Evolutionary conservation across 1,284 basidiomycete genomes (phyloP), one percentile per base, ranked within the genome.

Genomic region (Malassezia slooffiae): DNA sequence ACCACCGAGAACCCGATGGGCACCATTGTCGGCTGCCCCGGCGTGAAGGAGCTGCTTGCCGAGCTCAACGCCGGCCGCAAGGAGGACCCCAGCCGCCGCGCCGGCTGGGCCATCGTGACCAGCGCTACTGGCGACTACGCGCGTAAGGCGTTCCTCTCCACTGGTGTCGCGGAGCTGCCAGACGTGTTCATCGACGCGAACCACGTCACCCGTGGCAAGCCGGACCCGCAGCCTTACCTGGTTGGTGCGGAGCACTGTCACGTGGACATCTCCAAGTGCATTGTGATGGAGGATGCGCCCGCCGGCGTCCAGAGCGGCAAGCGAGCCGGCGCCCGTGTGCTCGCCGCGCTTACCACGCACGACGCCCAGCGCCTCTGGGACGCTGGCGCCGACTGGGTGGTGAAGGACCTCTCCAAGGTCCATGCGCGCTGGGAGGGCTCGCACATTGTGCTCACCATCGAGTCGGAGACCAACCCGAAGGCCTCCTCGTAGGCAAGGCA

Each of bases 31-130:
- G 62, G 62, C n/a, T 55, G 66, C 47, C 66, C 66, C 0, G 66
- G 66, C 15, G 64, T 62, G 5, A 58, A 55, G 34, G 39, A 54
- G 15, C 50, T 69, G 24, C 41, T 69, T 4, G 15, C 35, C 4
- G 51, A 65, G 42, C 54, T 63, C 48, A 64, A 60, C 45, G 24
- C 23, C 2, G 42, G 44, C 3, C 9, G 17, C 2, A n/a, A 34
- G 5, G 44, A 43, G 6, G 19, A 43, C 7, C 24, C 38, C 11
- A 33, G 23, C 4, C 38, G 36, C n/a, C 50, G 58, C 23, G 45
- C 46, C 16, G 61, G 66, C n/a, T 69, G 66, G 66, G 62, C 65
- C 2, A 69, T 69, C 29, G 65, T 67, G n/a, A 69, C 66, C 5
- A 51, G 57, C n/a, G 66, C 66, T 4, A 69, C 66, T 6, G 46